Conservation (phyloP, 495 filamentous ascomycete species). For the Amorphotheca resinae region DNA sequence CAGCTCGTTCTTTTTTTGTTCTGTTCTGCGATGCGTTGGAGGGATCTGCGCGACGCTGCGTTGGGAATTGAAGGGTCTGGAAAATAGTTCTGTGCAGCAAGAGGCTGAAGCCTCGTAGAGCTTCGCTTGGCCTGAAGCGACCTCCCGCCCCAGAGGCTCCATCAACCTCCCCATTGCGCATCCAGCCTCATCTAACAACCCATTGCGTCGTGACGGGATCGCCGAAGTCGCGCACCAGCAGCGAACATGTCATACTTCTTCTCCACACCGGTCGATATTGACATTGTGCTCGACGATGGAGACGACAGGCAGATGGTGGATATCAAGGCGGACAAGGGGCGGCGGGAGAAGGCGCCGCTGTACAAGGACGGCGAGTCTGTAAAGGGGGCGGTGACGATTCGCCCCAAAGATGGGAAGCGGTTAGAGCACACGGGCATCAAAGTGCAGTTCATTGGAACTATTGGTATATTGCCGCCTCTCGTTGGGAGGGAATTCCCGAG, state of each 20-base stretch:
- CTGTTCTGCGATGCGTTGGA: background rate
- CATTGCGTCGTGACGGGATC: constrained; percentile 3
- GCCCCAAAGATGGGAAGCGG: constrained; percentile 96
- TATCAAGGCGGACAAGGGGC: constrained; percentile 94
- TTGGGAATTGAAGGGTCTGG: constrained; percentile 1
- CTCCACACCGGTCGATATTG: constrained; percentile 94
- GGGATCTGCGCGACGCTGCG: background rate
- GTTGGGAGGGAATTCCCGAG: background rate
- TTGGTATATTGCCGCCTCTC: constrained; percentile 43
- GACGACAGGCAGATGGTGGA: constrained; percentile 93
- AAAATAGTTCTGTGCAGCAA: constrained; percentile 3
- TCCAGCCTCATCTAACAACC: background rate
- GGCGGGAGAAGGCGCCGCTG: constrained; percentile 88
- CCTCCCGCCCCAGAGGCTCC: background rate
- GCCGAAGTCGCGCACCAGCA: background rate
- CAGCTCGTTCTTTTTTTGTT: background rate
- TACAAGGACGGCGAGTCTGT: constrained; percentile 99
- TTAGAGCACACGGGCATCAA: constrained; percentile 98
- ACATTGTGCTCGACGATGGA: constrained; percentile 88
- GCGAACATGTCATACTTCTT: constrained; percentile 88
- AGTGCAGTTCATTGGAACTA: constrained; percentile 98
- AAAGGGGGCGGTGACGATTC: constrained; percentile 83
- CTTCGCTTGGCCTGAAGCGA: background rate
- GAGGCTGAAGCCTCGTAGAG: constrained; percentile 14
- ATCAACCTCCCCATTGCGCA: constrained; percentile 2